A percentile compares a stretch with the other conserved stretches of the same genome.
Conservation (phyloP, 768 basidiomycete genomes). For the Leucosporidium yakuticum region DNA sequence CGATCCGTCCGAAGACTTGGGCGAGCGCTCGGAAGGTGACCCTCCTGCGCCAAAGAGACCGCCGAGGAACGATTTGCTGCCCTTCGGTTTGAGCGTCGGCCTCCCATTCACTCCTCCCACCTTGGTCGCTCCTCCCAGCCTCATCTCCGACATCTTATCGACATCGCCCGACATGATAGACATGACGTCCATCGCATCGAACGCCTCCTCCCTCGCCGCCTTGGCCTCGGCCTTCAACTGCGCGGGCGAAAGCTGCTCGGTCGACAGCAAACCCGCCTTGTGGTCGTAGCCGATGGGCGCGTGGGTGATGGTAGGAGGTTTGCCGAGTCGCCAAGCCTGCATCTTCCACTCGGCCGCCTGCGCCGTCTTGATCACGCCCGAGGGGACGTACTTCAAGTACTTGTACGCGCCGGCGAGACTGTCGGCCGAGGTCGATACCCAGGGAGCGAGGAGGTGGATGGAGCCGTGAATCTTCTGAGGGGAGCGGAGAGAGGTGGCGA, state of each 20-base stretch:
- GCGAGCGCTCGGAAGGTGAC: background rate
- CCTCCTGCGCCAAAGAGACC: slow-evolving; percentile 10
- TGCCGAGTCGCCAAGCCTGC: slow-evolving; percentile 95
- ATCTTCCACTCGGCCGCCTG: slow-evolving; percentile 96
- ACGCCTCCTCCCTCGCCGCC: no score
- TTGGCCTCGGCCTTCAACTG: no score
- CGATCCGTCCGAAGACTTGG: background rate
- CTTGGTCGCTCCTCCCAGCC: background rate
- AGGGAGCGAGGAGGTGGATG: slow-evolving; percentile 84
- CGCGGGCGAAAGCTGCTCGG: background rate
- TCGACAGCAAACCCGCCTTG: background rate
- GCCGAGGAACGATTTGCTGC: slow-evolving; percentile 13
- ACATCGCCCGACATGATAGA: background rate
- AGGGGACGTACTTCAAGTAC: slow-evolving; percentile 95
- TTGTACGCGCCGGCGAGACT: slow-evolving; percentile 57
- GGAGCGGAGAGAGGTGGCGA: slow-evolving; percentile 72
- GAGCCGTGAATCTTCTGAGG: slow-evolving; percentile 69
- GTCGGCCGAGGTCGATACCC: slow-evolving; percentile 82
- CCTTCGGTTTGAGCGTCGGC: background rate
- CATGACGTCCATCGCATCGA: no score
- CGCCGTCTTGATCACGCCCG: slow-evolving; percentile 83
- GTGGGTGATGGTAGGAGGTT: slow-evolving; percentile 64
- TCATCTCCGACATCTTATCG: background rate
- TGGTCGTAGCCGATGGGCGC: slow-evolving; percentile 2
- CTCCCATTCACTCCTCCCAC: background rate